Percentiles rank a stretch among this genome's conserved stretches.
phyloP scores from a whole-genome alignment of 192 early-diverging fungal genomes.

The Rhizophagus sp. region DNA sequence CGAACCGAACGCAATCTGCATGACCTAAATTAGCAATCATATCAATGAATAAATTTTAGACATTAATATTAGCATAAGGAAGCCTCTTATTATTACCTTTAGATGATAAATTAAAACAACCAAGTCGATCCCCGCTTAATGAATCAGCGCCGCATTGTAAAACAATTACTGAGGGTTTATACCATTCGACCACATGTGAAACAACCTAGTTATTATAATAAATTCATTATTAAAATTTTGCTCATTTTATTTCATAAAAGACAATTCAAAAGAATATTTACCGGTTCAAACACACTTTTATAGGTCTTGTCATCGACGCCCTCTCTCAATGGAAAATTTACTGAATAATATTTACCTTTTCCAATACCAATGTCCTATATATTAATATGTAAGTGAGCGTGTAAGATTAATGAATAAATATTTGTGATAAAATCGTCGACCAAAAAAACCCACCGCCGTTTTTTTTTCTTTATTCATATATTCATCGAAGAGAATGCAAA shows the following conservation, averaged over 20 bases:
- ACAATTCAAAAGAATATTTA: slow-evolving; percentile 31
- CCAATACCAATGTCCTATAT: slow-evolving; percentile 86
- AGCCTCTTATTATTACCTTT: slow-evolving; percentile 45
- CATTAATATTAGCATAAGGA: neutral
- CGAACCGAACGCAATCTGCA: slow-evolving; percentile 90
- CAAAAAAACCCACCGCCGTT: slow-evolving; percentile 16
- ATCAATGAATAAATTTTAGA: neutral
- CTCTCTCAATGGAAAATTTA: slow-evolving; percentile 95
- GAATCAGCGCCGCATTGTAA: slow-evolving; percentile 98
- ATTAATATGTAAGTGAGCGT: neutral
- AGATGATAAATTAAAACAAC: slow-evolving; percentile 94
- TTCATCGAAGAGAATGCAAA: neutral
- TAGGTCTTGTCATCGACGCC: slow-evolving; percentile 94
- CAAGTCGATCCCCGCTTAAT: slow-evolving; percentile 88
- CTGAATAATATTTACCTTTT: slow-evolving; percentile 88
- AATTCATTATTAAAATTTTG: neutral
- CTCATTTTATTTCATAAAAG: neutral
- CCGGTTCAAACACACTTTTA: slow-evolving; percentile 85
- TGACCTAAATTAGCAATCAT: slow-evolving; percentile 55
- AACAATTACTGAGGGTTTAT: slow-evolving; percentile 87
- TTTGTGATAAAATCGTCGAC: neutral
- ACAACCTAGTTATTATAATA: slow-evolving; percentile 44
- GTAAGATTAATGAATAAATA: slow-evolving; percentile 15
- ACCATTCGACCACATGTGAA: slow-evolving; percentile 88
- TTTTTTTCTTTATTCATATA: neutral